Evolutionary conservation across 192 early-diverging fungal genomes (phyloP), one percentile per base, ranked within the genome.

Genomic region (Borealophlyctis nickersoniae): DNA sequence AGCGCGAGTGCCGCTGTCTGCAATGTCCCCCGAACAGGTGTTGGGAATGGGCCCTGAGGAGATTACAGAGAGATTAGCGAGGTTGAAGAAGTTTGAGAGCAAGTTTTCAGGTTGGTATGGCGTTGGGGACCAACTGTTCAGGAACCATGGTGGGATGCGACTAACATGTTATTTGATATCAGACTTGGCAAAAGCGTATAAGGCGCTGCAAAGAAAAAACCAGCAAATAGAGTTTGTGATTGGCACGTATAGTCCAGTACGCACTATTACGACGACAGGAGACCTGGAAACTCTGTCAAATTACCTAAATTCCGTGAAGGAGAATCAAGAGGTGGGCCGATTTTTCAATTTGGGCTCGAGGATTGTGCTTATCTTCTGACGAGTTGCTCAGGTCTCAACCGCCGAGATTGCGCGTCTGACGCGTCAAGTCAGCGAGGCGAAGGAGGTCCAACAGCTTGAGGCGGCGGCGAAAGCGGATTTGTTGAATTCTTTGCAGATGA

Each of bases 181-280:
- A 58, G 76, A 77, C 31, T 29, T 77, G 14, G 76, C 62, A 13
- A 73, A 63, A 28, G 70, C 63, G 2, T 77, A 70, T 58, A 70
- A 74, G 50, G 24, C 49, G 29, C 34, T 74, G 0, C 67, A 74
- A 34, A 27, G 36, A 16, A 73, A 73, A 49, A 30, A 57, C 13
- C 55, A 68, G n/a, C 66, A 74, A 23, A 30, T 77, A 9, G 72
- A 71, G 36, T 32, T 31, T 26, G 51, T 77, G 13, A 62, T 77
- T 29, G 28, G 22, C 0, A 36, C 28, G 23, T 33, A 74, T 35
- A 69, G 67, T 2, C 65, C 72, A 22, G 51, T 77, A 16, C 33
- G 19, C 1, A 65, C 56, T 22, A 67, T 74, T 52, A 35, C 49
- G 33, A 39, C 36, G 32, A 62, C 64, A 19, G 52, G 56, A 36